Evolutionary conservation across 805 yeast species (phyloP).

Genomic region (Yamadazyma ubonensis): DNA sequence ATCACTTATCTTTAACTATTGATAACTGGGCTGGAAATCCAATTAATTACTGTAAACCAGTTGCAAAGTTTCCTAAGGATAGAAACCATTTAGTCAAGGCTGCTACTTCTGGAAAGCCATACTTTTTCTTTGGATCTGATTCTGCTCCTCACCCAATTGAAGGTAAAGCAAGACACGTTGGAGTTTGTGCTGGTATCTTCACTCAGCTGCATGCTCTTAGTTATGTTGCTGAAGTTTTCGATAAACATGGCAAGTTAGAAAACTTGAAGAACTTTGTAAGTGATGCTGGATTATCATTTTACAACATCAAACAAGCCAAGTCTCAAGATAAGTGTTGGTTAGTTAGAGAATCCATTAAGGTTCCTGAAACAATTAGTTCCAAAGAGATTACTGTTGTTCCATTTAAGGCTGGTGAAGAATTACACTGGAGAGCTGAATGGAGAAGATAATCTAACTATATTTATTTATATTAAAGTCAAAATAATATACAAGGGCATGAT

Average conservation of each 20-base stretch:
- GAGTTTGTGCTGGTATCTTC: slow-evolving; percentile 98
- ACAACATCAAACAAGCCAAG: slow-evolving; percentile 49
- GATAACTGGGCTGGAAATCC: slow-evolving; percentile 98
- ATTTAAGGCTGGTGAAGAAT: slow-evolving; percentile 75
- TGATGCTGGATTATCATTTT: slow-evolving; percentile 70
- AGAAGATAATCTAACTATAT: slow-evolving; percentile 17
- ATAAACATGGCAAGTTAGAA: slow-evolving; percentile 58
- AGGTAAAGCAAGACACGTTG: slow-evolving; percentile 70
- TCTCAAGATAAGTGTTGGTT: slow-evolving; percentile 48
- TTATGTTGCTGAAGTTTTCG: slow-evolving; percentile 86
- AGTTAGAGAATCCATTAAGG: slow-evolving; percentile 49
- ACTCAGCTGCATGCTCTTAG: slow-evolving; percentile 82
- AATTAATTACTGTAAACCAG: slow-evolving; percentile 94
- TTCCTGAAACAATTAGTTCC: slow-evolving; percentile 59
- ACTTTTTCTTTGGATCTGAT: slow-evolving; percentile 95
- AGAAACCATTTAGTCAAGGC: slow-evolving; percentile 78
- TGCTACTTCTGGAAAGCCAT: slow-evolving; percentile 88
- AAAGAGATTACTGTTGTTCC: slow-evolving; percentile 63
- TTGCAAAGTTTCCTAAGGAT: slow-evolving; percentile 89
- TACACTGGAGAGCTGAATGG: slow-evolving; percentile 80
- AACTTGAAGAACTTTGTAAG: slow-evolving; percentile 73
- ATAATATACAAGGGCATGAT: slow-evolving; percentile 5
- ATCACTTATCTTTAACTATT: slow-evolving; percentile 82
- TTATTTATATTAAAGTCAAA: slow-evolving; percentile 3
- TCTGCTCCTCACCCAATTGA: slow-evolving; percentile 94